Percentiles rank a stretch among this genome's conserved stretches.
These are phyloP conservation scores for Claviceps pusilla DNA, from an alignment of 2,329 filamentous ascomycete genomes.

Conservation along the genomic window DNA sequence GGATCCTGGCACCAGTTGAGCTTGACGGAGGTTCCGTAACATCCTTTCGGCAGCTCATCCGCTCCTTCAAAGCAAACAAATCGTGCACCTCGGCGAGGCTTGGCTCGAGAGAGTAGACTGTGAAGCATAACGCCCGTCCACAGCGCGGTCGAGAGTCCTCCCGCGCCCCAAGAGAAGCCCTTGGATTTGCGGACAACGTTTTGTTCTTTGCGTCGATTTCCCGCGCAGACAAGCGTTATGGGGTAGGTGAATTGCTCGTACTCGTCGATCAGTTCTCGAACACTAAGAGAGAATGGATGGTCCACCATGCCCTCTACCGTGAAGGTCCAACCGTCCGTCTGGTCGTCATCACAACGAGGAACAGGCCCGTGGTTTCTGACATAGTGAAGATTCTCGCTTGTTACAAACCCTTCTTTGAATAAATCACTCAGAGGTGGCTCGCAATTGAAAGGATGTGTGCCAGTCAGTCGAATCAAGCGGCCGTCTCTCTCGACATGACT, in stretches of 20 bases:
- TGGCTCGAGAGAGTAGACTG: slow-evolving; percentile 54
- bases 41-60: slow-evolving; percentile 74
- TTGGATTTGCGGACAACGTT: slow-evolving; percentile 83
- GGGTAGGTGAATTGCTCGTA: slow-evolving; percentile 76
- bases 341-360: slow-evolving; percentile 55
- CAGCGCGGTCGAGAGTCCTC: slow-evolving; percentile 71
- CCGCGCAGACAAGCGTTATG: slow-evolving; percentile 79
- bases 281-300: slow-evolving; percentile 54
- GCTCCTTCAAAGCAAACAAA: slow-evolving; percentile 89
- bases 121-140: slow-evolving; percentile 71
- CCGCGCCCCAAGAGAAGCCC: slow-evolving; percentile 86
- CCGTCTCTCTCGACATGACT: slow-evolving; percentile 65
- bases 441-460: slow-evolving; percentile 80
- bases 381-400: slow-evolving; percentile 76
- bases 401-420: slow-evolving; percentile 71
- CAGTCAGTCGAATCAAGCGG: slow-evolving; percentile 71
- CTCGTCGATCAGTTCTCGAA: slow-evolving; percentile 56
- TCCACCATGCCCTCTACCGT: slow-evolving; percentile 73
- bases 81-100: slow-evolving; percentile 52
- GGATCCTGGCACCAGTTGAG: slow-evolving; percentile 77
- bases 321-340: slow-evolving; percentile 67
- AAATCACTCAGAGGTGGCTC: slow-evolving; percentile 69
- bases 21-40: slow-evolving; percentile 78
- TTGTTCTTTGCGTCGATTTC: slow-evolving; percentile 84
- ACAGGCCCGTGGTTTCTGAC: slow-evolving; percentile 82